phyloP scores from a whole-genome alignment of 176 grass and related monocot species.

The Alopecurus myosuroides region DNA sequence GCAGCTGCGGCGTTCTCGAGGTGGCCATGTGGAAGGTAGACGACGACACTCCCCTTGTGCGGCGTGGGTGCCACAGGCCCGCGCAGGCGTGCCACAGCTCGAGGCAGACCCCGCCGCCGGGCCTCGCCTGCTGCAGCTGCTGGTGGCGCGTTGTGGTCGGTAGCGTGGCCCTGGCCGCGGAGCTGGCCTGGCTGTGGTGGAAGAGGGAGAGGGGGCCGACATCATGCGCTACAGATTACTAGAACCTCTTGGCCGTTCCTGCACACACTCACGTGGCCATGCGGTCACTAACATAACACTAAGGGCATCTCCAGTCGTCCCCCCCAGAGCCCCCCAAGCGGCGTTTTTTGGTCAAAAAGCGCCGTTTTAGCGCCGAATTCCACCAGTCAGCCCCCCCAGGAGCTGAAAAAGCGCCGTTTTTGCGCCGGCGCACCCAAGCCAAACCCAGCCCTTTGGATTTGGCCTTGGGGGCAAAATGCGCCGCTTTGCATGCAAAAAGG shows the following conservation, averaged over 20 bases:
- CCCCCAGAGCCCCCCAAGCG: no score
- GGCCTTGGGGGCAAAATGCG: no score
- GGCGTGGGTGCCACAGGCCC: constrained; percentile 46
- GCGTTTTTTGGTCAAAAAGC: no score
- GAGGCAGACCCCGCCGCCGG: constrained; percentile 26
- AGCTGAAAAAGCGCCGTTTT: no score
- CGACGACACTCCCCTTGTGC: constrained; percentile 44
- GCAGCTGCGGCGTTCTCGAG: background rate
- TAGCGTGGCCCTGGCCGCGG: background rate
- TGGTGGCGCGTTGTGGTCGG: background rate
- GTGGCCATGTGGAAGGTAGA: constrained; percentile 72
- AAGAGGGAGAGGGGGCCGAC: no score
- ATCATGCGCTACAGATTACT: constrained; percentile 4
- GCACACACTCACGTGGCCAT: background rate
- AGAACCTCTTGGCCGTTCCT: background rate
- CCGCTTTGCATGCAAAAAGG: no score
- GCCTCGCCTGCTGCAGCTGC: background rate
- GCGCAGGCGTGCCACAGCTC: constrained; percentile 84
- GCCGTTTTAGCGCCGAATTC: no score
- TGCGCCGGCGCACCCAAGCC: no score
- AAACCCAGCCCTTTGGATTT: no score
- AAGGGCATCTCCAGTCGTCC: no score
- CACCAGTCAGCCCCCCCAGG: no score
- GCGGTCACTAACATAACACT: background rate
- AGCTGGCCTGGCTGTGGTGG: no score